phyloP scores from a whole-genome alignment of 208 protist genomes.

The Wallacemonas sp. region DNA sequence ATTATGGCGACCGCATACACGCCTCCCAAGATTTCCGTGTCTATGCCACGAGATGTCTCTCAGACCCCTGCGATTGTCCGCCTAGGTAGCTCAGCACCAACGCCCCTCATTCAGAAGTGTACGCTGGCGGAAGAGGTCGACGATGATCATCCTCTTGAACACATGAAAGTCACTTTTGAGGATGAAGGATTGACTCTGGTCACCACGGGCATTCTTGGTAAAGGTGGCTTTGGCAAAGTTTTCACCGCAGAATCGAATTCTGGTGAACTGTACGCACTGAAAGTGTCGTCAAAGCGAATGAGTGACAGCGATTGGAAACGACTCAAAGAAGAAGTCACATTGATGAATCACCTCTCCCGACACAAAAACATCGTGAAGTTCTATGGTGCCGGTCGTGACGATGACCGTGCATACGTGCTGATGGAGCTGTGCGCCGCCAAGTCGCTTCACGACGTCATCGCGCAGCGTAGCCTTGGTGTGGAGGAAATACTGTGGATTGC shows the following conservation, averaged over 20 bases:
- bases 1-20: constrained; percentile 17
- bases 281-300: constrained; percentile 86
- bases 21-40: constrained; percentile 29
- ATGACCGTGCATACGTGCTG: constrained; percentile 78
- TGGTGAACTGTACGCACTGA: constrained; percentile 81
- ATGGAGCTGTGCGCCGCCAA: constrained; percentile 84
- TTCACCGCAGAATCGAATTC: constrained; percentile 69
- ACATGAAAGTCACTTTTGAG: constrained; percentile 75
- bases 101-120: constrained; percentile 78
- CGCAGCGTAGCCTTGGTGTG: constrained; percentile 46
- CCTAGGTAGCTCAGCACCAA: constrained; percentile 58
- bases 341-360: constrained; percentile 86
- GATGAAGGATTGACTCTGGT: constrained; percentile 63
- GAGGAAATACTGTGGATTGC: constrained; percentile 88
- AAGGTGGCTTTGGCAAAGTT: constrained; percentile 87
- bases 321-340: constrained; percentile 79
- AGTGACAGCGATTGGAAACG: constrained; percentile 77
- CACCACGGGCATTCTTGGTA: constrained; percentile 70
- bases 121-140: constrained; percentile 39
- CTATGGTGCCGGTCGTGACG: constrained; percentile 67
- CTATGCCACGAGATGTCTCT: constrained; percentile 73
- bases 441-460: constrained; percentile 84
- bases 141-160: constrained; percentile 60
- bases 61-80: constrained; percentile 68
- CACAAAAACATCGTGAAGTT: constrained; percentile 89